Evolutionary conservation across 2,329 filamentous ascomycete genomes (phyloP), one percentile per base, ranked within the genome.

Genomic region (Cladosporium sp.): DNA sequence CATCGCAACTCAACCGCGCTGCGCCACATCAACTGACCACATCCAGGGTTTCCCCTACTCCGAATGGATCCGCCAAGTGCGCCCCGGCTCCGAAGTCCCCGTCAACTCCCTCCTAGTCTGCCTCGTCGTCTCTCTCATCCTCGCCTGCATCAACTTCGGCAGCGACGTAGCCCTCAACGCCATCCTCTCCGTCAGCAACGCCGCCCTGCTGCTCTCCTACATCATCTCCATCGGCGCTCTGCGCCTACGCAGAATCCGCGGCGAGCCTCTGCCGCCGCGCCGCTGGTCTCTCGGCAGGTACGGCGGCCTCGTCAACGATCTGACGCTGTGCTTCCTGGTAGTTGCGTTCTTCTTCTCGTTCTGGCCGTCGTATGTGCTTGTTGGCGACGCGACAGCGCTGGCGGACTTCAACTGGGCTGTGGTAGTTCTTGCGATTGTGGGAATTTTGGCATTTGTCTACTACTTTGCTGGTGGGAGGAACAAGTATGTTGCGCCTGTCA

Each of bases 71-170:
- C 68, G 70, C 35, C 67, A 70, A 40, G 75, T 78, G 1, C 67
- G 67, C 5, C 73, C 75, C 2, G 65, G 63, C 11, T 72, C 69
- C 66, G 72, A 76, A 50, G 70, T 76, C 44, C 75, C 75, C 8
- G 68, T 76, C 58, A 76, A 76, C 62, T 72, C 75, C 65, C 69
- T 77, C 5, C 66, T 74, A 12, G 66, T 76, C 14, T 74, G 71
- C 62, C 69, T 73, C 16, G 68, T 65, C 21, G 72, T 78, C 18
- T 75, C 72, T 2, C 69, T 74, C 23, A 66, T 78, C 53, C 72
- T 80, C 18, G 72, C 73, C n/a, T 75, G 75, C 57, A 80, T 80
- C 75, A 80, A 80, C 67, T 76, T 81, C 65, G 78, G 79, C 65
- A 78, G 76, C 11, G 70, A 72, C n/a, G 70, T 75, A 8, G 77